Evolutionary conservation across 129 eudicot species (phyloP), one percentile per base, ranked within the genome.

Genomic region (Flaveria ramosissima): DNA sequence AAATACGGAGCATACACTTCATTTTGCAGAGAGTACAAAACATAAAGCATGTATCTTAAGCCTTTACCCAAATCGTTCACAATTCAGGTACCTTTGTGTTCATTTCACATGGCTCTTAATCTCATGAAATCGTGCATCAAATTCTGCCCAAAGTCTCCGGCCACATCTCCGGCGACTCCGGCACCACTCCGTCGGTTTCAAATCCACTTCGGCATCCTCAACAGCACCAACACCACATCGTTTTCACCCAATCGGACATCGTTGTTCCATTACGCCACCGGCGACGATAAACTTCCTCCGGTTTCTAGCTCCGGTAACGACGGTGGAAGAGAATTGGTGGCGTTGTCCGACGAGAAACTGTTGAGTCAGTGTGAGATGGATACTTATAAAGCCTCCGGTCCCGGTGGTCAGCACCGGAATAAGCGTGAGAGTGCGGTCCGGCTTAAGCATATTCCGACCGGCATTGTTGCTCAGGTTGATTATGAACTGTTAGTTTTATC

Each of bases 351-450:
- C 82, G 99, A 95, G 71, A 84, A 89, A 70, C 70, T 95, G 72
- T 72, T 91, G 83, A 77, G 91, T 46, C 94, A 91, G 57, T 95
- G 99, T 60, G 88, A 89, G 66, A 85, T 85, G 91, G 88, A 73
- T 65, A 95, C 97, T 36, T 92, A 83, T 70, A 95, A 92, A 85
- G 41, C 91, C 19, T 91, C 97, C 15, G 99, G 99, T 9, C 99
- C 99, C 2, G 94, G 96, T 48, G 92, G 94, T 20, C 93, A 89
- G 60, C 96, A 92, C 88, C 88, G 97, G 45, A 95, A 95, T 76
- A 95, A 95, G 86, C 92, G 97, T 14, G 99, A 94, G 71, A 65
- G 90, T 62, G 96, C 97, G 16, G 99, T 94, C 15, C 93, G 97
- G 10, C 82, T 94, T 3, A 94, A 91, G 85, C 99, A 94, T 75